Evolutionary conservation across 2,329 filamentous ascomycete species (phyloP), one percentile per base, ranked within the genome.

Genomic region (Rhynchosporium graminicola): DNA sequence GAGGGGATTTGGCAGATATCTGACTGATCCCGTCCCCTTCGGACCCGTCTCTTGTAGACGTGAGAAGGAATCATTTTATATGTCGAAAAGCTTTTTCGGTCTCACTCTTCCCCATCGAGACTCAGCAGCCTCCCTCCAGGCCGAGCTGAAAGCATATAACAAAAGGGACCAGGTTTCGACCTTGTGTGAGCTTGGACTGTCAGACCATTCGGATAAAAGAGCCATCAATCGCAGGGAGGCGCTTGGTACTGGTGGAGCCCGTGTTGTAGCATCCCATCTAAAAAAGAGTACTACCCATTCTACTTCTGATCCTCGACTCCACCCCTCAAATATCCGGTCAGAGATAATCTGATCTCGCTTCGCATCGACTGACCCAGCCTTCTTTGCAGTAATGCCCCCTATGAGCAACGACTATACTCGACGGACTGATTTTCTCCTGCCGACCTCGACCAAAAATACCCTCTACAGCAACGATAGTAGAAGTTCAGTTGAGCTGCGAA

Each of bases 101-200:
- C 64, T 61, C 59, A 60, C 54, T 40, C 54, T 54, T 33, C 63
- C 63, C 52, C 31, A 68, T 43, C 62, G 59, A 56, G 57, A 61
- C 36, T 55, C 45, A n/a, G 20, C 57, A 20, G 40, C 28, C 45
- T 15, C 47, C 42, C 15, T 28, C 29, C n/a, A 48, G 38, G 38
- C 13, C 45, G 43, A 58, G 55, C 58, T 56, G 43, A 51, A 29
- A 46, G n/a, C 43, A n/a, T 52, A 65, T 38, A 65, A 63, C 60
- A 61, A 65, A 63, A 63, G 65, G 50, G 67, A 70, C 56, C 69
- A 72, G 66, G 71, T 71, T 67, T 71, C 69, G 63, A 62, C 62
- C 50, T 59, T 73, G 64, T 72, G 70, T 72, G 71, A 73, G 69
- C 70, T 74, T 67, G 72, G 71, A 69, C 69, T 73, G 15, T 65